phyloP scores from a whole-genome alignment of 768 basidiomycete genomes.

The Pleurotus tuber-regium region DNA sequence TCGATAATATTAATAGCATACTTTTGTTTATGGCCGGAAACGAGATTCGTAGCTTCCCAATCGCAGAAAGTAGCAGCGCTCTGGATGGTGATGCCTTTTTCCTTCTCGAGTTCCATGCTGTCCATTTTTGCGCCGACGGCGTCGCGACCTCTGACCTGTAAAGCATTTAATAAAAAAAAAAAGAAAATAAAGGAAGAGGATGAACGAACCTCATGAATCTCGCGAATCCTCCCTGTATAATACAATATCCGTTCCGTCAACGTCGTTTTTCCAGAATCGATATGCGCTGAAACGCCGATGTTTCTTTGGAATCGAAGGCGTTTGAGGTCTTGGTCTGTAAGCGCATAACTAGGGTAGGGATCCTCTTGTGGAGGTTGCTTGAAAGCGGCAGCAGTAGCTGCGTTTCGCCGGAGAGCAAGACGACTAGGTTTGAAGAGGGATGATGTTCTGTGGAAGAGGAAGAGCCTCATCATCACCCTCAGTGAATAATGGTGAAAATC shows the following conservation, averaged over 20 bases:
- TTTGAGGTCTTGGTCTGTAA: slow-evolving; percentile 63
- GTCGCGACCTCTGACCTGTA: slow-evolving; percentile 87
- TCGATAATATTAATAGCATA: slow-evolving; percentile 98
- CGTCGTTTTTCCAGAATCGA: slow-evolving; percentile 98
- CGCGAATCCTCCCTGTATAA: slow-evolving; percentile 93
- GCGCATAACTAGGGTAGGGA: slow-evolving; percentile 23
- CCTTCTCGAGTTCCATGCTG: slow-evolving; percentile 97
- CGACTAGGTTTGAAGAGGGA: too few relatives aligned
- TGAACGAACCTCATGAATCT: slow-evolving; percentile 88
- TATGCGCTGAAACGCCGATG: slow-evolving; percentile 94
- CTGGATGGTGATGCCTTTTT: slow-evolving; percentile 99
- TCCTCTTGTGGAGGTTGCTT: neutral
- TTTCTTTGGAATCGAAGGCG: slow-evolving; percentile 82
- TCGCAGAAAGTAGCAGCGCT: slow-evolving; percentile 98
- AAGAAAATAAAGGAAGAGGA: slow-evolving; percentile 13
- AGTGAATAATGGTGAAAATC: slow-evolving; percentile 3
- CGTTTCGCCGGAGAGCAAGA: neutral
- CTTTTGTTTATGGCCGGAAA: slow-evolving; percentile 64
- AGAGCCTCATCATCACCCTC: neutral
- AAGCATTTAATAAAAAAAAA: slow-evolving; percentile 9
- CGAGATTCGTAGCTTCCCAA: slow-evolving; percentile 74
- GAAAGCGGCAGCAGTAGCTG: slow-evolving; percentile 3
- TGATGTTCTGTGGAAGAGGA: slow-evolving; percentile 4
- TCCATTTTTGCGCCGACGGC: slow-evolving; percentile 99
- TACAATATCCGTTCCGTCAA: slow-evolving; percentile 93